These are phyloP conservation scores for Globisporangium canariense DNA, from an alignment of 352 stramenopile species.

Conservation along the genomic window DNA sequence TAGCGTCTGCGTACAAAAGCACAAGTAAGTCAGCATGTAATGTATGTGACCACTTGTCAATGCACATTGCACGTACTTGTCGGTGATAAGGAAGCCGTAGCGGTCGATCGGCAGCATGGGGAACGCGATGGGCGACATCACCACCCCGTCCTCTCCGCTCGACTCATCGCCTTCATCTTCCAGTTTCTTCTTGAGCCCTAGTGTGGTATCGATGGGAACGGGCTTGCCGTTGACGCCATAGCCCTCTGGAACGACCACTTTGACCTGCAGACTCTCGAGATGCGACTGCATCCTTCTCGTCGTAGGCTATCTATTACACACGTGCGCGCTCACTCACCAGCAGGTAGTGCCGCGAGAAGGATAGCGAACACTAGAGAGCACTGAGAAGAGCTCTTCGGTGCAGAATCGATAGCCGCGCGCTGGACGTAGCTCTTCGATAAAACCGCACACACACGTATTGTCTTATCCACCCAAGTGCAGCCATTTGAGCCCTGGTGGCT, in stretches of 20 bases:
- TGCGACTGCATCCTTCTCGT: slow-evolving; percentile 11
- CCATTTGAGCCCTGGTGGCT: background rate
- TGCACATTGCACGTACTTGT: slow-evolving; percentile 41
- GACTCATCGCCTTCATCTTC: slow-evolving; percentile 9
- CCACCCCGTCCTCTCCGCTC: background rate
- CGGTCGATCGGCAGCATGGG: slow-evolving; percentile 55
- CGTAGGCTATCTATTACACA: no score
- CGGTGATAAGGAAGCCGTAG: slow-evolving; percentile 70
- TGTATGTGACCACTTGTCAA: background rate
- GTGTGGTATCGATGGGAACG: background rate
- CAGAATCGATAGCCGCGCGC: background rate
- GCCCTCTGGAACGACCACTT: slow-evolving; percentile 6
- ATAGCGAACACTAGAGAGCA: background rate
- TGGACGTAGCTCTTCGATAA: slow-evolving; percentile 4
- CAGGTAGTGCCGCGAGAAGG: background rate
- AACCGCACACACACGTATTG: background rate
- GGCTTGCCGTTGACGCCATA: background rate
- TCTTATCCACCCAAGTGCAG: background rate
- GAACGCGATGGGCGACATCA: slow-evolving; percentile 38
- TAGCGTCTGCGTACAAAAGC: slow-evolving; percentile 32
- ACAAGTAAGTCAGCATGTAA: background rate
- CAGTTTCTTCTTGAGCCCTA: slow-evolving; percentile 21
- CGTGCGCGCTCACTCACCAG: background rate
- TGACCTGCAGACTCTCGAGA: slow-evolving; percentile 16
- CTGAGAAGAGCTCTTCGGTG: background rate